A percentile compares a stretch with the other conserved stretches of the same genome.
Evolutionary conservation across 1,284 basidiomycete species (phyloP).

Genomic region (Ustilago cynodontis): DNA sequence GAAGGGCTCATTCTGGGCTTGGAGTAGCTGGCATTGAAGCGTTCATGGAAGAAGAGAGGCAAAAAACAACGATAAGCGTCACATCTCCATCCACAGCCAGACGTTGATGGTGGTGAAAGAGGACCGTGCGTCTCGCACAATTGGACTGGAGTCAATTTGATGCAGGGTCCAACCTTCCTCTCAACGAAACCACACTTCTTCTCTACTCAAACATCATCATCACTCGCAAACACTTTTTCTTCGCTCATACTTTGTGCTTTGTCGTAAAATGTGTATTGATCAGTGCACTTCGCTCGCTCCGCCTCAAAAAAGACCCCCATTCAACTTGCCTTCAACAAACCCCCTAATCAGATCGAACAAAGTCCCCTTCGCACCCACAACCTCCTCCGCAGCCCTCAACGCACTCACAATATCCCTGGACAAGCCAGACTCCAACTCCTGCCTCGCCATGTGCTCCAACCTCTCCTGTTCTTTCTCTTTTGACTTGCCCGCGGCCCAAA

Average conservation of each 20-base stretch:
- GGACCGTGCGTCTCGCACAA: slow-evolving; percentile 4
- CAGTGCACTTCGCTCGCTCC: neutral
- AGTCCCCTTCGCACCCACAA: slow-evolving; percentile 20
- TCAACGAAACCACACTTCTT: neutral
- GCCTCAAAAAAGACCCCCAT: slow-evolving; percentile 9
- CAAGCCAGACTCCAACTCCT: slow-evolving; percentile 44
- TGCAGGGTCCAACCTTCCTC: neutral
- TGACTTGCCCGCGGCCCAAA: slow-evolving; percentile 43
- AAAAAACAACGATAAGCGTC: no score
- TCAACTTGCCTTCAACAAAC: slow-evolving; percentile 43
- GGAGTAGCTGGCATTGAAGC: neutral
- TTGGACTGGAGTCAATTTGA: neutral
- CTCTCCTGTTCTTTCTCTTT: slow-evolving; percentile 22
- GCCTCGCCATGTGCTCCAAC: slow-evolving; percentile 41
- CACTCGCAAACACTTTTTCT: no score
- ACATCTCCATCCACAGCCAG: no score
- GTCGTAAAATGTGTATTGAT: neutral
- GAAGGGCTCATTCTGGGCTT: neutral
- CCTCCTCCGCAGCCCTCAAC: slow-evolving; percentile 37
- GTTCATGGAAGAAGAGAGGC: no score
- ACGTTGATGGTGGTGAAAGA: neutral
- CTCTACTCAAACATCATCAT: neutral
- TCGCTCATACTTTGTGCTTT: neutral
- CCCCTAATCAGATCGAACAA: slow-evolving; percentile 23
- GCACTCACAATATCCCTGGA: slow-evolving; percentile 39